These are phyloP conservation scores for Piper longum DNA, from an alignment of 164 flowering plant species.

Conservation along the genomic window DNA sequence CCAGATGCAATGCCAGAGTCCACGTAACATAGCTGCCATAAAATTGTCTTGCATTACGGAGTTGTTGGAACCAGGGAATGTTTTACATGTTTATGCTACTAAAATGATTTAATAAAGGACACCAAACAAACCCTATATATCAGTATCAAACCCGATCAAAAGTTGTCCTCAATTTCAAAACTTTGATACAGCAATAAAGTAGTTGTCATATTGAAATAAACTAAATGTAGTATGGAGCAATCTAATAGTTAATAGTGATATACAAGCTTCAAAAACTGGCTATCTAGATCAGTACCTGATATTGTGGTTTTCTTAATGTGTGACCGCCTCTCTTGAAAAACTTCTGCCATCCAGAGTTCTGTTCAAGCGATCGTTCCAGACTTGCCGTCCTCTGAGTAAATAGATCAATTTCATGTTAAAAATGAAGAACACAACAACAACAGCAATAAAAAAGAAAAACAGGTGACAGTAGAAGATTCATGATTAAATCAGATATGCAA, in stretches of 20 bases:
- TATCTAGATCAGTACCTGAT: conserved; percentile 35
- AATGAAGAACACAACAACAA: no score
- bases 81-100: no score
- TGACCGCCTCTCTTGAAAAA: conserved; percentile 73
- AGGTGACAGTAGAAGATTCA: neutral
- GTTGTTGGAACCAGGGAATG: no score
- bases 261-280: neutral
- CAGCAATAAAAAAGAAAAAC: no score
- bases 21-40: conserved; percentile 53
- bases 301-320: conserved; percentile 67
- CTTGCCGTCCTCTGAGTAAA: conserved; percentile 40
- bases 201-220: no score
- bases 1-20: conserved; percentile 53
- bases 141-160: no score
- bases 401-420: neutral
- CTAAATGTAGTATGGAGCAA: neutral
- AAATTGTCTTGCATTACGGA: no score
- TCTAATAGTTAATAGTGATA: neutral
- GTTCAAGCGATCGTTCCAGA: conserved; percentile 47
- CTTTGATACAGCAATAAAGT: no score
- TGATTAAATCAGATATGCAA: no score
- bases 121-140: no score
- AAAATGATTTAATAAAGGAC: no score
- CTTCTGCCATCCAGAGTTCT: conserved; percentile 68
- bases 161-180: no score